These are phyloP conservation scores for Phycomyces blakesleeanus DNA, from an alignment of 192 early-diverging fungal genomes.

Conservation along the genomic window DNA sequence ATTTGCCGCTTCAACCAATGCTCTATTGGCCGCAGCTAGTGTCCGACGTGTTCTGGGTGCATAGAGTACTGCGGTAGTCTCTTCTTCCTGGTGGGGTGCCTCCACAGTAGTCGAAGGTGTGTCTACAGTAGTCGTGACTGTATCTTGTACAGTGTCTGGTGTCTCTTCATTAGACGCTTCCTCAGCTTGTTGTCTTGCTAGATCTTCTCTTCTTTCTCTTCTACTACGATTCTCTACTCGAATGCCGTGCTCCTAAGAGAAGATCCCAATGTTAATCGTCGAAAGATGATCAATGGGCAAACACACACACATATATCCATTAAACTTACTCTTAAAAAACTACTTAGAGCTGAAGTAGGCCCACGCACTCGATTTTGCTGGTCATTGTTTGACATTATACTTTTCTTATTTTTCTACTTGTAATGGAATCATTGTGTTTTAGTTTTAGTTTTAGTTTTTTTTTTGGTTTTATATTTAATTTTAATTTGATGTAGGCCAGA, in stretches of 20 bases:
- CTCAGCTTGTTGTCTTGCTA: conserved; percentile 15
- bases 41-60: not conserved
- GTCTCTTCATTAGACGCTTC: conserved; percentile 15
- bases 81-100: not conserved
- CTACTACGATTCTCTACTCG: conserved; percentile 25
- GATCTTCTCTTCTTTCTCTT: conserved; percentile 2
- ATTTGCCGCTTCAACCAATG: conserved; percentile 23
- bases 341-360: conserved; percentile 37
- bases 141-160: not conserved
- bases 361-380: conserved; percentile 40
- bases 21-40: not conserved
- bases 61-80: not conserved
- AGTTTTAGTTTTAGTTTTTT: too few species aligned
- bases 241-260: conserved; percentile 33
- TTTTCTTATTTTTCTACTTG: too few species aligned
- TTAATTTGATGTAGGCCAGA: too few species aligned
- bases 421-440: too few species aligned
- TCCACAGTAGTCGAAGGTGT: not conserved
- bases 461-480: too few species aligned
- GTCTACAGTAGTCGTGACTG: too few species aligned
- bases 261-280: not conserved
- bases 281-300: not conserved
- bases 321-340: conserved; percentile 1
- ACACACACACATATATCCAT: too few species aligned
- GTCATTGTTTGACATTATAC: not conserved